Evolutionary conservation across 2,329 filamentous ascomycete genomes (phyloP).

Genomic region (Pseudopyrenochaeta lycopersici): DNA sequence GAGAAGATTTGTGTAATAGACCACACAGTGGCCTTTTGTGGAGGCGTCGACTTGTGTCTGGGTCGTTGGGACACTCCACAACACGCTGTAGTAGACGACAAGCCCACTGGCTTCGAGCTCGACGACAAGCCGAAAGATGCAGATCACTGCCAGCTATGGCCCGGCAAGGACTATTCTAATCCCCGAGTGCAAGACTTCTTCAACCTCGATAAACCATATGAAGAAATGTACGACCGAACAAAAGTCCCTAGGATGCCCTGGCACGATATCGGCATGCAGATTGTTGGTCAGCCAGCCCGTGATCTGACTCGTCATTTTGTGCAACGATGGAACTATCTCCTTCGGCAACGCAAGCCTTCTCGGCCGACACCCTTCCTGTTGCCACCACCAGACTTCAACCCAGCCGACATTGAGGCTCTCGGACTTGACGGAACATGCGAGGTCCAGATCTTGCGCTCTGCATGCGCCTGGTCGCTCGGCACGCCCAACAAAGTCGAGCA

Average conservation of each 20-base stretch:
- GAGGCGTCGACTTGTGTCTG: conserved; percentile 95
- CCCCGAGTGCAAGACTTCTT: conserved; percentile 96
- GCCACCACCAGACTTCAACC: conserved; percentile 89
- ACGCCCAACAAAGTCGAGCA: conserved; percentile 84
- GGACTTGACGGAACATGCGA: conserved; percentile 95
- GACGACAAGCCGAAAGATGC: conserved; percentile 78
- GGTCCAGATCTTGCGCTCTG: conserved; percentile 92
- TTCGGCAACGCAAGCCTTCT: conserved; percentile 90
- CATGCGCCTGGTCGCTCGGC: conserved; percentile 89
- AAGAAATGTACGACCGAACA: conserved; percentile 96
- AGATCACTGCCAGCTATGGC: conserved; percentile 95
- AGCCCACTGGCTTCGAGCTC: conserved; percentile 90
- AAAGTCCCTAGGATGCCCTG: conserved; percentile 94
- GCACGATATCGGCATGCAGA: conserved; percentile 98
- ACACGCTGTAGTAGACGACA: conserved; percentile 90
- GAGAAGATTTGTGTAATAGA: conserved; percentile 98
- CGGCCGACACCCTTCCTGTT: conserved; percentile 92
- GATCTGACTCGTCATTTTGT: conserved; percentile 96
- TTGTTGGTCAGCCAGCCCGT: conserved; percentile 92
- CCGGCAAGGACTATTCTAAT: conserved; percentile 98
- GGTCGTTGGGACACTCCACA: conserved; percentile 97
- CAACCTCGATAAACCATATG: conserved; percentile 90
- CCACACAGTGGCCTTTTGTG: conserved; percentile 93
- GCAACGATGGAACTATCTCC: conserved; percentile 96
- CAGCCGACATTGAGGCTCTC: conserved; percentile 83